These are phyloP conservation scores for Suhomyces sp. DNA, from an alignment of 805 yeast genomes.

Conservation along the genomic window DNA sequence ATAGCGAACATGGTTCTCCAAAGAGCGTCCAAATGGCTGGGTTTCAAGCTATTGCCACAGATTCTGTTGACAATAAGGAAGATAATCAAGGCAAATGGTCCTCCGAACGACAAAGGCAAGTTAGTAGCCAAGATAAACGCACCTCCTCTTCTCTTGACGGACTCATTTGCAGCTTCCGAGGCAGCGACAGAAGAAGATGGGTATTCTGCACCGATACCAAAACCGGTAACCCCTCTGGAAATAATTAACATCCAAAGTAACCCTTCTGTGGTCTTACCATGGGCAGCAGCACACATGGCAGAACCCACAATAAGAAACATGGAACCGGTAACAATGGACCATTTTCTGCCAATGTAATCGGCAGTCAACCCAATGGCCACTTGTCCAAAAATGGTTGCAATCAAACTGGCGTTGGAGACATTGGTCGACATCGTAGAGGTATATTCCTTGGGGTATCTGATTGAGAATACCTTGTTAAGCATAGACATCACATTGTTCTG, in stretches of 20 bases:
- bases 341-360: slow-evolving; percentile 66
- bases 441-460: slow-evolving; percentile 44
- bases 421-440: slow-evolving; percentile 51
- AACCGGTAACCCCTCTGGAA: slow-evolving; percentile 72
- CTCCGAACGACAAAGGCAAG: slow-evolving; percentile 71
- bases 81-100: slow-evolving; percentile 68
- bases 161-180: slow-evolving; percentile 71
- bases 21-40: slow-evolving; percentile 41
- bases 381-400: slow-evolving; percentile 72
- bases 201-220: slow-evolving; percentile 78
- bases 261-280: slow-evolving; percentile 55
- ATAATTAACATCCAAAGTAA: slow-evolving; percentile 77
- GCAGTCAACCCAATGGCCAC: slow-evolving; percentile 61
- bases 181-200: slow-evolving; percentile 68
- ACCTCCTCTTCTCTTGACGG: slow-evolving; percentile 61
- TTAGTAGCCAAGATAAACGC: slow-evolving; percentile 66
- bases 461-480: slow-evolving; percentile 56
- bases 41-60: slow-evolving; percentile 22
- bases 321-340: slow-evolving; percentile 67
- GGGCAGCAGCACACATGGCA: slow-evolving; percentile 65
- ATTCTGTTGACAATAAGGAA: slow-evolving; percentile 67
- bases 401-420: slow-evolving; percentile 65
- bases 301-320: slow-evolving; percentile 61
- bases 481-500: slow-evolving; percentile 73
- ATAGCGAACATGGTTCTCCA: slow-evolving; percentile 72